These are phyloP conservation scores for Saraca asoca DNA, from an alignment of 331 rosid species.

Conservation along the genomic window DNA sequence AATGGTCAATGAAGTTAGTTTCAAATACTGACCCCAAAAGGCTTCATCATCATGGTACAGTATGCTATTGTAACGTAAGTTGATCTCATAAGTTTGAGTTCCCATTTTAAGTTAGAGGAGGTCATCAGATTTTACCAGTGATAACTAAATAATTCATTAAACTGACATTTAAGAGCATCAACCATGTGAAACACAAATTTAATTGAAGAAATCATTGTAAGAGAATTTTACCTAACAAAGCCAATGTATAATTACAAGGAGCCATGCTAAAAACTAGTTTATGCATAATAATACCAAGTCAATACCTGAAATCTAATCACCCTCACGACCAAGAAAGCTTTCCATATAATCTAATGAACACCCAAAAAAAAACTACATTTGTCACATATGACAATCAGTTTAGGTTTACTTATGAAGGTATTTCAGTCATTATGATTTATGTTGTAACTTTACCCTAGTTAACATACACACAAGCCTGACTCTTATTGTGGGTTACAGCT, in stretches of 20 bases:
- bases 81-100: not conserved
- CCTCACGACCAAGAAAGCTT: not conserved
- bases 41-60: not conserved
- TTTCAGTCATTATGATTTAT: no score
- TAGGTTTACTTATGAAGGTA: no score
- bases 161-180: not conserved
- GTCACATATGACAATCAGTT: not conserved
- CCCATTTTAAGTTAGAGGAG: no score
- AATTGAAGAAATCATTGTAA: not conserved
- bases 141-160: no score
- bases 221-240: not conserved
- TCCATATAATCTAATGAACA: not conserved
- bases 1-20: not conserved
- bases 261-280: not conserved
- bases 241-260: not conserved
- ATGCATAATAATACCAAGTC: not conserved
- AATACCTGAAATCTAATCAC: not conserved
- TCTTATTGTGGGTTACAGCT: no score
- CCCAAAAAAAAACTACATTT: not conserved
- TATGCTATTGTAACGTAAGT: not conserved
- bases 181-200: not conserved
- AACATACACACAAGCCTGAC: no score
- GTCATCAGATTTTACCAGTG: no score
- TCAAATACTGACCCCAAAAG: not conserved
- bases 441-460: no score